Base-by-base conservation (phyloP, 2,329 filamentous ascomycete genomes). In the Fusarium sp. region DNA sequence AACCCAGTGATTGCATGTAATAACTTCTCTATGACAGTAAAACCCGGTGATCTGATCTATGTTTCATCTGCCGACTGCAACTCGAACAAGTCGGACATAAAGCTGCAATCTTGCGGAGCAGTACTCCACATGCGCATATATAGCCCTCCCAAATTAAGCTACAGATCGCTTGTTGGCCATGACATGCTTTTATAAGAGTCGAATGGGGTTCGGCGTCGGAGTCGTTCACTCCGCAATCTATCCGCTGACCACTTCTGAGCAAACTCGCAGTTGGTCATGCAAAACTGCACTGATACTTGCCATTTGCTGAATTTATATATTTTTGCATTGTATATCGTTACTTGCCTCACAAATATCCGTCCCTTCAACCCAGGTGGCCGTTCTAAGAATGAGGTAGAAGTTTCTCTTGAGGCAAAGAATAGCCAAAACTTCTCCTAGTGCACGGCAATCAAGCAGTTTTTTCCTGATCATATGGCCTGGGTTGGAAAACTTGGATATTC, bases 101-200 rank as follows among this genome's bases (percentile, higher is more conserved):
- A 61, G 54, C 62, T 75, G 59, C 65, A 68, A 64, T 77, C 67
- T 60, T 66, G 68, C 50, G 61, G 69, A 62, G 55, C 56, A 18
- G 47, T 62, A 38, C 66, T 64, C 75, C 67, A 72, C 74, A 34
- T 26, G 17, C 17, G 17, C 17, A 51, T 34, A 34, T 24, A n/a
- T 51, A 24, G 48, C 30, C 30, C 48, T 34, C 30, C 48, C 30
- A 24, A 51, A 26, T 34, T 34, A 24, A 52, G 30, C 30, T 24
- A 34, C 17, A 24, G 30, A 51, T 51, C 48, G 30, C 30, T 51
- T 51, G n/a, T 20, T 34, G 30, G 48, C 13, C 48, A 24, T 24
- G 48, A 4, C n/a, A 34, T 24, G 48, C 24, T 34, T 52, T 30
- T 26, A 34, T 20, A 34, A 34, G 18, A 20, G 30, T 20, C n/a